Conservation (phyloP, 2,329 filamentous ascomycete genomes). For the Pseudogymnoascus sp. region DNA sequence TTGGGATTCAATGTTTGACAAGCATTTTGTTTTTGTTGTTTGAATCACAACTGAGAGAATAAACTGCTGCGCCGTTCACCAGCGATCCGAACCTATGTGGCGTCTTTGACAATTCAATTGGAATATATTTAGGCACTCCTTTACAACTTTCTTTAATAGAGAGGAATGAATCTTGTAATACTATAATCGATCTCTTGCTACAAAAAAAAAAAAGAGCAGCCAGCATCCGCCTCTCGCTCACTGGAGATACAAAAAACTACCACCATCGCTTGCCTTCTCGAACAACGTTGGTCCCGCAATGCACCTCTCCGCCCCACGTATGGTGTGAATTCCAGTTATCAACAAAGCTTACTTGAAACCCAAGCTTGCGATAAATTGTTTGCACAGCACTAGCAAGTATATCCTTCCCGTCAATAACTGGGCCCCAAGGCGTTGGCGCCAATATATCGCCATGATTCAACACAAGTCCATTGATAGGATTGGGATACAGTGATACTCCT, state of each 20-base stretch:
- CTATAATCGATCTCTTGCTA: not conserved
- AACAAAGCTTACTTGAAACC: constrained; percentile 18
- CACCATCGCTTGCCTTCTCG: not conserved
- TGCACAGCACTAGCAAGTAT: constrained; percentile 15
- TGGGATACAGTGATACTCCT: constrained; percentile 13
- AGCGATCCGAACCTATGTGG: not conserved
- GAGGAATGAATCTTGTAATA: not conserved
- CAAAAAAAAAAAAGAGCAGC: not conserved
- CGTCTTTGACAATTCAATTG: not conserved
- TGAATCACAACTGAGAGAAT: not conserved
- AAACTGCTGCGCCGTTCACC: not conserved
- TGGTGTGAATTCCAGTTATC: constrained; percentile 23
- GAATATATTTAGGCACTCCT: not conserved
- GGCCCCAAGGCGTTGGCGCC: constrained; percentile 20
- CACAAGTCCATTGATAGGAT: constrained; percentile 14
- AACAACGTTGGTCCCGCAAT: constrained; percentile 20
- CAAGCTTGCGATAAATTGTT: constrained; percentile 15
- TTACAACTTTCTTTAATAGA: not conserved
- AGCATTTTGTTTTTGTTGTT: not conserved
- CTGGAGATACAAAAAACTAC: not conserved
- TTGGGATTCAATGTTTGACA: not conserved
- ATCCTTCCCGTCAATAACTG: constrained; percentile 20
- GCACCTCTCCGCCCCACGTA: constrained; percentile 20
- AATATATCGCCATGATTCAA: constrained; percentile 17
- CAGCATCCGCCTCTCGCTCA: not conserved